Conservation (phyloP, 1,139 yeast genomes). For the Debaryomycetaceae sp. region DNA sequence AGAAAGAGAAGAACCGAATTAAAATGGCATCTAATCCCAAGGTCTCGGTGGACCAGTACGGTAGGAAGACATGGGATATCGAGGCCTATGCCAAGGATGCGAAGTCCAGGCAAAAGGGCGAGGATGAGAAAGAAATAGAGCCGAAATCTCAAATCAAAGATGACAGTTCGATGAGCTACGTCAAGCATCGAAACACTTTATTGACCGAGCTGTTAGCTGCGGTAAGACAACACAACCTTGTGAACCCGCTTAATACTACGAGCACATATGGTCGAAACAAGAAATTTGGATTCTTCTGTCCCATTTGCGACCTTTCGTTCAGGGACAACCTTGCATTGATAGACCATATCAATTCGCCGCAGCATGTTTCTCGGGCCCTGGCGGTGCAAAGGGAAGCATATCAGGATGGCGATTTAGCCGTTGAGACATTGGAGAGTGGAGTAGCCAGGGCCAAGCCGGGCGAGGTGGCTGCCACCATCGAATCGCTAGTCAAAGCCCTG, state of each 20-base stretch:
- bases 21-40: constrained; percentile 9
- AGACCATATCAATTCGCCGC: constrained; percentile 78
- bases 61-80: constrained; percentile 68
- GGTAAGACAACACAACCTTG: constrained; percentile 33
- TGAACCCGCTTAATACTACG: constrained; percentile 21
- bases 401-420: constrained; percentile 24
- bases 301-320: constrained; percentile 72
- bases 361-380: constrained; percentile 40
- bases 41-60: constrained; percentile 45
- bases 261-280: constrained; percentile 41
- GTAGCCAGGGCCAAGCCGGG: constrained; percentile 29
- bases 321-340: constrained; percentile 77
- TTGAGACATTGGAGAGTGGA: constrained; percentile 28
- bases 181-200: constrained; percentile 30
- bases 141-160: constrained; percentile 4
- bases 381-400: constrained; percentile 26
- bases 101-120: constrained; percentile 18
- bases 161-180: constrained; percentile 21
- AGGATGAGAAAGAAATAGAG: constrained; percentile 4
- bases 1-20: background rate
- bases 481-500: constrained; percentile 25
- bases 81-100: constrained; percentile 59
- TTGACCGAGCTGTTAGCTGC: constrained; percentile 31
- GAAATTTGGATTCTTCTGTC: constrained; percentile 80
- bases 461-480: constrained; percentile 33